Base-by-base conservation (phyloP, 495 filamentous ascomycete species). In the Annulohypoxylon stygium region DNA sequence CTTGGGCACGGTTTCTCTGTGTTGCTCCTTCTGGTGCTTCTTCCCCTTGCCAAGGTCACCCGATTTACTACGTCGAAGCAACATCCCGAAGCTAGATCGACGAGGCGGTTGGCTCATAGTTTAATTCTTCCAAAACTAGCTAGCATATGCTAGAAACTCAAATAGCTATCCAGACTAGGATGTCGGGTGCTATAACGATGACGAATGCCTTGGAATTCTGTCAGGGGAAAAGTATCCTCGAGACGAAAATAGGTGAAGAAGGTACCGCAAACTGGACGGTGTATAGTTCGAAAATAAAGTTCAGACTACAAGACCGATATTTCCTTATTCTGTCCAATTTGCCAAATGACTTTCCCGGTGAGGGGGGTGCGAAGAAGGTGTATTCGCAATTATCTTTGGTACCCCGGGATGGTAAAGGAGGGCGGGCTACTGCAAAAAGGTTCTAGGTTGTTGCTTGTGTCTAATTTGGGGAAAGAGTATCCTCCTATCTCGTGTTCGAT, bases 31-130 rank as follows among this genome's bases (percentile, higher is more conserved):
- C 77, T 87, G 86, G 67, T 84, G 83, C 84, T 92, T 94, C 86
- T 87, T 91, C 66, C 86, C 79, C 78, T 84, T 83, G 50, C 87
- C 86, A 8, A 93, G 86, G 80, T 90, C 92, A 43, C 90, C 90
- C 48, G 93, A 95, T 83, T 93, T 96, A 75, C 89, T 90, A 73
- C 93, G 92, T 79, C 92, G 90, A 58, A 97, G 87, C 78, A 97
- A 92, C 78, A 86, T 84, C 65, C 87, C 87, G 76, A 89, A 81
- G 73, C 85, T 87, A 47, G 87, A 83, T 71, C 87, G 84, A 77
- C 86, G 86, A 71, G 81, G 75, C 58, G 78, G 79, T 55, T 81
- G 75, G 73, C 79, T 83, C 84, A 85, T 86, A 78, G 61, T 79
- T 75, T 76, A 74, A 65, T 71, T 50, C 60, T 73, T 67, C 53